These are phyloP conservation scores for Hamigera avellanea DNA, from an alignment of 495 filamentous ascomycete genomes.

Conservation along the genomic window DNA sequence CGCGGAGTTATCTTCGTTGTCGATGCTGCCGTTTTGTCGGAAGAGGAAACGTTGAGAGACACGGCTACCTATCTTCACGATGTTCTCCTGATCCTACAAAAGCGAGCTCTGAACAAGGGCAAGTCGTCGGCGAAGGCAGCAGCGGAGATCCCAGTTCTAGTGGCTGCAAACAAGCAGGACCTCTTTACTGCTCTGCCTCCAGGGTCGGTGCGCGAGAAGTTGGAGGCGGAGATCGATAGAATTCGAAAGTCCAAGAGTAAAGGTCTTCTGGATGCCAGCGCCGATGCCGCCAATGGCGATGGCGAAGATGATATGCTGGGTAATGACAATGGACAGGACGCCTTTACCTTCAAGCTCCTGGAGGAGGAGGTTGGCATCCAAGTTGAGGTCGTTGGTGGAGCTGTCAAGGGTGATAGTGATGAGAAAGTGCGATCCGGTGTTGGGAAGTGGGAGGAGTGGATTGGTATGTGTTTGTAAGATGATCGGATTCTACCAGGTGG, in stretches of 20 bases:
- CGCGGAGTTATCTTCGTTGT: constrained; percentile 79
- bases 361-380: constrained; percentile 63
- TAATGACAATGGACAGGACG: constrained; percentile 54
- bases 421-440: constrained; percentile 45
- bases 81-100: constrained; percentile 69
- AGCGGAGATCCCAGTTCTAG: constrained; percentile 56
- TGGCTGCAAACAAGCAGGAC: constrained; percentile 92
- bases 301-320: constrained; percentile 78
- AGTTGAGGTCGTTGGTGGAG: constrained; percentile 70
- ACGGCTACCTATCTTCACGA: constrained; percentile 79
- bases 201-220: constrained; percentile 55
- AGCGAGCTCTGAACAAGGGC: constrained; percentile 44
- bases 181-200: constrained; percentile 87
- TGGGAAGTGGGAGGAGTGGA: constrained; percentile 82
- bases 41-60: constrained; percentile 43
- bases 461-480: constrained; percentile 46
- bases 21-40: constrained; percentile 66
- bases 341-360: constrained; percentile 72
- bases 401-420: constrained; percentile 54
- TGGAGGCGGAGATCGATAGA: constrained; percentile 75
- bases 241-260: constrained; percentile 68
- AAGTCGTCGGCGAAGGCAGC: constrained; percentile 43
- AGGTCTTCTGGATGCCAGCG: constrained; percentile 58
- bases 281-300: constrained; percentile 48
- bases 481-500: not conserved